Evolutionary conservation across 176 grass and related monocot species (phyloP).

Genomic region (Eleusine indica): DNA sequence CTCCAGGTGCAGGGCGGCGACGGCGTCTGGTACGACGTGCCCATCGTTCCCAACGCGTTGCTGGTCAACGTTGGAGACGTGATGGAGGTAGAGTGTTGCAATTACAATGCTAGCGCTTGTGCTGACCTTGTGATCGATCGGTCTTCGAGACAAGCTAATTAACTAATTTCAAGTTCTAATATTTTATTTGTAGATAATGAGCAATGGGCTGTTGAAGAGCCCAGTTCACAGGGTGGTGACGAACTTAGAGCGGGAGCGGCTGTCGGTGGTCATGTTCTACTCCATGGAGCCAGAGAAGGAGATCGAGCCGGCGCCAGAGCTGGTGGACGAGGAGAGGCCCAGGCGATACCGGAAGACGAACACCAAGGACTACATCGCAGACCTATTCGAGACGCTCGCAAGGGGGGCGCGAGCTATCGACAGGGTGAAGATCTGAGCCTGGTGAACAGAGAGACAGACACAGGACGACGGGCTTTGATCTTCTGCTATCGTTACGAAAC

Average conservation of each 20-base stretch:
- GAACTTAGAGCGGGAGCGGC: slow-evolving; percentile 10
- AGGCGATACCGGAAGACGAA: slow-evolving; percentile 44
- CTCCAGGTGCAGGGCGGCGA: slow-evolving; percentile 43
- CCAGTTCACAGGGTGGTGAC: slow-evolving; percentile 49
- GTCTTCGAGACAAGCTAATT: background rate
- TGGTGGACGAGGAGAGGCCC: slow-evolving; percentile 38
- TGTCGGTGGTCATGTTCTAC: slow-evolving; percentile 62
- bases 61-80: slow-evolving; percentile 49
- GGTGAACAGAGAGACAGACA: too few species aligned
- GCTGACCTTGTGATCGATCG: background rate
- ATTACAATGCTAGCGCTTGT: too few species aligned
- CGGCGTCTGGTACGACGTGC: slow-evolving; percentile 49
- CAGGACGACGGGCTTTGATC: too few species aligned
- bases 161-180: background rate
- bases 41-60: slow-evolving; percentile 42
- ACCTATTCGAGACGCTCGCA: slow-evolving; percentile 22
- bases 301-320: slow-evolving; percentile 38
- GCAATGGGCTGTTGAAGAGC: slow-evolving; percentile 34
- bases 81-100: slow-evolving; percentile 46
- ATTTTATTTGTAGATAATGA: slow-evolving; percentile 32
- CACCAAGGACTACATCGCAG: slow-evolving; percentile 31
- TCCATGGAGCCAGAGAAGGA: slow-evolving; percentile 33
- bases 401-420: slow-evolving; percentile 42
- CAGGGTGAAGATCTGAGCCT: slow-evolving; percentile 31
- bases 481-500: too few species aligned